phyloP scores from a whole-genome alignment of 495 filamentous ascomycete genomes.

The Hypoxylon perforatum region DNA sequence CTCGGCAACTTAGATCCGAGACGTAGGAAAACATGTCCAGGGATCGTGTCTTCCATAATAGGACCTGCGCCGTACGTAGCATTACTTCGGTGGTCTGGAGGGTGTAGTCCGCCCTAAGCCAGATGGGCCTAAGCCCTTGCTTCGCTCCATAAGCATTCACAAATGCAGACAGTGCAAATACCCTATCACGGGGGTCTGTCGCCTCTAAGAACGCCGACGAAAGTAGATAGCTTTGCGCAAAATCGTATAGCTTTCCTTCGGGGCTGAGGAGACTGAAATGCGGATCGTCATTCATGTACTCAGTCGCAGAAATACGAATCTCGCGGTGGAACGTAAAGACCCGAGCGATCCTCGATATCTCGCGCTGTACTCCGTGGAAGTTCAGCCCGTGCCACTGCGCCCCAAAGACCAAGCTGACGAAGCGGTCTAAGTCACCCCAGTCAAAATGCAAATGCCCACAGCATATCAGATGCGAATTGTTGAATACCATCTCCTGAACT shows the following conservation, averaged over 20 bases:
- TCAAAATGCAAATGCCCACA: constrained; percentile 18
- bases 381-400: constrained; percentile 34
- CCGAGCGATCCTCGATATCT: constrained; percentile 20
- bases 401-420: constrained; percentile 33
- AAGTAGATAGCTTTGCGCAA: constrained; percentile 26
- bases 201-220: constrained; percentile 31
- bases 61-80: constrained; percentile 21
- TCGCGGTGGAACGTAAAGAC: constrained; percentile 33
- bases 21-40: constrained; percentile 30
- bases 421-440: constrained; percentile 25
- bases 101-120: constrained; percentile 32
- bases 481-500: constrained; percentile 46
- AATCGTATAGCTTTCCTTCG: constrained; percentile 25
- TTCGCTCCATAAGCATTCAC: constrained; percentile 19
- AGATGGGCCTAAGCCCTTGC: constrained; percentile 9
- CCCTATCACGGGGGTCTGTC: constrained; percentile 35
- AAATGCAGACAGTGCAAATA: constrained; percentile 32
- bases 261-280: constrained; percentile 11
- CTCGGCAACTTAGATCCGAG: constrained; percentile 12
- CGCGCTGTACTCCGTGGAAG: constrained; percentile 20
- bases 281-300: constrained; percentile 6
- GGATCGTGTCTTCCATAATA: constrained; percentile 27
- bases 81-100: constrained; percentile 24
- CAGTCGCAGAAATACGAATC: constrained; percentile 20
- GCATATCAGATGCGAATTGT: constrained; percentile 19